phyloP scores from a whole-genome alignment of 2,329 filamentous ascomycete species.

The Aspergillus chevalieri region DNA sequence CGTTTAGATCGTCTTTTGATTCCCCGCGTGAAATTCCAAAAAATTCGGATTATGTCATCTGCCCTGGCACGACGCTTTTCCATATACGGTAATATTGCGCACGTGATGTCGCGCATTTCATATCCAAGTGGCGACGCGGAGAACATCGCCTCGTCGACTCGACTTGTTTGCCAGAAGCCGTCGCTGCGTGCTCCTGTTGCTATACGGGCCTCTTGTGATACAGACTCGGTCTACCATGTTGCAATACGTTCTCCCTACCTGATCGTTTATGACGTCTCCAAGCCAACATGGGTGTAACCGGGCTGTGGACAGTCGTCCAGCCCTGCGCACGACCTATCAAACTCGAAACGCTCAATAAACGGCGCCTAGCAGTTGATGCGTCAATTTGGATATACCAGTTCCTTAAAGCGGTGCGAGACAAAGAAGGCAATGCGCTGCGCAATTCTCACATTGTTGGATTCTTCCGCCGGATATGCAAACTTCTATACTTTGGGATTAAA shows the following conservation, averaged over 20 bases:
- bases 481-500: constrained; percentile 91
- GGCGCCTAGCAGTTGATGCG: constrained; percentile 92
- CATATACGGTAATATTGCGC: constrained; percentile 11
- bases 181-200: neutral
- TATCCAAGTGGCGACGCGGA: constrained; percentile 10
- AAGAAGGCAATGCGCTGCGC: constrained; percentile 91
- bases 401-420: constrained; percentile 95
- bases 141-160: neutral
- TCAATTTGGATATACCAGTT: constrained; percentile 99
- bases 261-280: neutral
- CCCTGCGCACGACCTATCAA: constrained; percentile 94
- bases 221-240: neutral
- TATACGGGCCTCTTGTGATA: neutral
- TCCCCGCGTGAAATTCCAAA: constrained; percentile 13
- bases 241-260: neutral
- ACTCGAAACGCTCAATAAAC: constrained; percentile 90
- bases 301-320: constrained; percentile 92
- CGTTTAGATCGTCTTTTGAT: neutral
- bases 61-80: constrained; percentile 7
- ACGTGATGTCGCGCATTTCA: constrained; percentile 14
- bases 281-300: constrained; percentile 82
- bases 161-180: no score
- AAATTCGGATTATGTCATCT: constrained; percentile 18
- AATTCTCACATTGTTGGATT: constrained; percentile 97
- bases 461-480: constrained; percentile 96